Evolutionary conservation across 169 alveolate species (phyloP), one percentile per base, ranked within the genome.

Genomic region (Plasmodium falciparum): DNA sequence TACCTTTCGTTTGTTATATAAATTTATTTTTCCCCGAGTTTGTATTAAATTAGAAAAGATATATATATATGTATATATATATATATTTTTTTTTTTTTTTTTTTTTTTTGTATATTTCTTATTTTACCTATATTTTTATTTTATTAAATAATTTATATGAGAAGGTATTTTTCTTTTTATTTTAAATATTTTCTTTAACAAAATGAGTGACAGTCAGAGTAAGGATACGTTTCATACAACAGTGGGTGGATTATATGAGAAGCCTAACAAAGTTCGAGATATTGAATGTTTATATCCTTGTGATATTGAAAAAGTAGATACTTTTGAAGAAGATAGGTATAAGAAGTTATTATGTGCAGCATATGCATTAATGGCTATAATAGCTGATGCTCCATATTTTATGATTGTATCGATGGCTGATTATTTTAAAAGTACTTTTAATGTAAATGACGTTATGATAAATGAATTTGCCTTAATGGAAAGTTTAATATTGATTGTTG

Each of bases 401-500:
- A 58, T 73, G 58, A 73, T 73, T 15, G 70, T 73, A 47, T 73
- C 86, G 12, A 73, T 73, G 86, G 69, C 71, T 2, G 86, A 73
- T 73, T 73, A 15, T 56, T 73, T 73, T 45, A 73, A 59, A 22
- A 54, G 11, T 47, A 45, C 86, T 54, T 73, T 73, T 52, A 47
- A 73, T 56, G 86, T 73, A 20, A 73, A 26, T 2, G 86, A 73
- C 2, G 29, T 73, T 33, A 17, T 73, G 86, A 73, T 73, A 50
- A 56, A 58, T 6, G 86, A 73, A 45, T 73, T 73, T 54, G 86
- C 86, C 4, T 5, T 73, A 73, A 73, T 73, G 86, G 86, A 73
- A 52, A 73, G 86, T 45, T 54, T 73, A 73, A 63, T 73, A 17
- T 12, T 73, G 12, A 17, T 73, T 13, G 47, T 73, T 7, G 70